Evolutionary conservation across 2,329 filamentous ascomycete genomes (phyloP).

Genomic region (Leptographium wingfieldii): DNA sequence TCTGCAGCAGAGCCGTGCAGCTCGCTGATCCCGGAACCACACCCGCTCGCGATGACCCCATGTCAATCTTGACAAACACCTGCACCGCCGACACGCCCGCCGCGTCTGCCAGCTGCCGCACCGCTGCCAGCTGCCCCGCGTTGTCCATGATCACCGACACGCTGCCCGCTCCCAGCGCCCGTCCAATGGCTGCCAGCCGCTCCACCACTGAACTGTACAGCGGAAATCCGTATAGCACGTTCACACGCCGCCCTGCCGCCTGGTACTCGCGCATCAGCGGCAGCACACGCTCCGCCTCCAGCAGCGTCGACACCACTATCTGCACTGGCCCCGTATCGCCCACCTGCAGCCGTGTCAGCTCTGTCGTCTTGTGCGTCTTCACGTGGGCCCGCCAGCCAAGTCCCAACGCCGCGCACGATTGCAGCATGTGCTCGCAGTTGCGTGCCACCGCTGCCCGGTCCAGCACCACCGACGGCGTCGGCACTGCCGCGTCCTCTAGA

Average conservation of each 20-base stretch:
- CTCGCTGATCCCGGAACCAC: slow-evolving; percentile 36
- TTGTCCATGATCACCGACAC: slow-evolving; percentile 61
- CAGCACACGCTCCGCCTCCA: slow-evolving; percentile 56
- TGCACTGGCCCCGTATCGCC: slow-evolving; percentile 29
- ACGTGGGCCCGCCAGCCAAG: slow-evolving; percentile 65
- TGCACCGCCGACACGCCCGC: slow-evolving; percentile 26
- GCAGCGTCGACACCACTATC: slow-evolving; percentile 61
- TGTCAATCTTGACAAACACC: slow-evolving; percentile 63
- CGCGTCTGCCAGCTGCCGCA: slow-evolving; percentile 12
- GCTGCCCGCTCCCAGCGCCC: slow-evolving; percentile 39
- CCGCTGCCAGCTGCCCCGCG: slow-evolving; percentile 39
- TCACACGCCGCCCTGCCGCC: slow-evolving; percentile 38
- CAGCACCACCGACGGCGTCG: slow-evolving; percentile 54
- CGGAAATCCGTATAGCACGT: slow-evolving; percentile 62
- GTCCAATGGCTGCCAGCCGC: slow-evolving; percentile 45
- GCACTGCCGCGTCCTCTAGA: slow-evolving; percentile 36
- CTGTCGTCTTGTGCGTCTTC: slow-evolving; percentile 59
- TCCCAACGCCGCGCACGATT: slow-evolving; percentile 42
- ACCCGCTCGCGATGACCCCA: slow-evolving; percentile 60
- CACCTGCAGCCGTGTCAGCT: slow-evolving; percentile 13
- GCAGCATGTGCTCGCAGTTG: slow-evolving; percentile 62
- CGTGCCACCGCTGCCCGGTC: slow-evolving; percentile 52
- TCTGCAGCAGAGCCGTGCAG: slow-evolving; percentile 32
- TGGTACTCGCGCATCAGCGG: slow-evolving; percentile 48
- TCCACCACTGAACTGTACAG: slow-evolving; percentile 46